Evolutionary conservation across 2,329 filamentous ascomycete genomes (phyloP), one percentile per base, ranked within the genome.

Genomic region (Lojkania enalia): DNA sequence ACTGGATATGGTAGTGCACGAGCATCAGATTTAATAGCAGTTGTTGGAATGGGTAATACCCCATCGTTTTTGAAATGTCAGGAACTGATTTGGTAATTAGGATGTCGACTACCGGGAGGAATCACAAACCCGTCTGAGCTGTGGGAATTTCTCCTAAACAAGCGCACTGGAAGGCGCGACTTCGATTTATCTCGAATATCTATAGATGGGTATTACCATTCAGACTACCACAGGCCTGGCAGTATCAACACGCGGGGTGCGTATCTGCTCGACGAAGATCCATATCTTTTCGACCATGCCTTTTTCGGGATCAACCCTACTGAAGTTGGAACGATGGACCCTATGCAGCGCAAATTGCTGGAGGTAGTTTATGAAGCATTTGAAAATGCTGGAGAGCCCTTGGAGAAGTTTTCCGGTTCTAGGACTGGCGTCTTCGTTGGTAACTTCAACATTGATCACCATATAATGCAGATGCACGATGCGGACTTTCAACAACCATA

Each of bases 251-350:
- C 49, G 0, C 51, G 51, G 1, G 66, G 63, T 1, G 70, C 64
- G 57, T 75, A 71, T 44, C 52, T 76, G 3, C 54, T 68, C 0
- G 55, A 70, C 4, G 52, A 67, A 4, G 66, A 75, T 33, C 58
- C 57, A 0, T 35, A 45, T 2, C 54, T 60, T 1, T 71, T 75
- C 30, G 70, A 75, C 38, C 63, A 66, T 18, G 18, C 29, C 19
- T 61, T 69, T 46, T 69, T 69, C 30, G 42, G 44, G 1, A 57
- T 69, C 7, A 56, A 45, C 3, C 19, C 21, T 0, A n/a, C 32
- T 9, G 61, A 67, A 30, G 50, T 48, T 2, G 32, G 20, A 11
- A 52, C 51, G 1, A 54, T 67, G 46, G 64, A 69, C 35, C 49
- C 61, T 2, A 7, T 44, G 11, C 64, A 70, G 25, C 53, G 65